A percentile compares a stretch with the other conserved stretches of the same genome.
Conservation (phyloP, 2,329 filamentous ascomycete species). For the Ceratocystis lukuohia region DNA sequence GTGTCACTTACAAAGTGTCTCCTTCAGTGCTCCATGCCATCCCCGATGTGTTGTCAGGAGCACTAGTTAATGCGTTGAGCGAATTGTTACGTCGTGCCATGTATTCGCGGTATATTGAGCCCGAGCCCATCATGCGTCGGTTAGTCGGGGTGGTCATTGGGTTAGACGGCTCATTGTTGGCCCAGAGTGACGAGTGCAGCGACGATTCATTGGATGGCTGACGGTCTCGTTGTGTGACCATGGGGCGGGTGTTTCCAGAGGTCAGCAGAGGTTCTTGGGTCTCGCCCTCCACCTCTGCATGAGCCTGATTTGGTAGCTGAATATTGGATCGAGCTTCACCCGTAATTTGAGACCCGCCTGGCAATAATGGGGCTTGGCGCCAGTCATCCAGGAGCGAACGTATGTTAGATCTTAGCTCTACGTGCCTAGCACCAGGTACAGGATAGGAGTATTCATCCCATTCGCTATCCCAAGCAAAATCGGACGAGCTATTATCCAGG, state of each 20-base stretch:
- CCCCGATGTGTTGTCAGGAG: constrained; percentile 46
- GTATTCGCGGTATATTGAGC: not conserved
- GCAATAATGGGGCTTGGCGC: not conserved
- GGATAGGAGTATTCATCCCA: not conserved
- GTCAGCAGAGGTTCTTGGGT: not conserved
- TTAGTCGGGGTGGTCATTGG: not conserved
- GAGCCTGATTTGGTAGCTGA: not conserved
- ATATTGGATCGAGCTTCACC: not conserved
- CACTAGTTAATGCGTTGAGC: constrained; percentile 26
- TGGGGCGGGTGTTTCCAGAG: not conserved
- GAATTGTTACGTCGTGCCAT: not conserved
- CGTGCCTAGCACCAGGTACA: not conserved
- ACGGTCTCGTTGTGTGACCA: too few species aligned
- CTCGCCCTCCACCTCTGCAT: not conserved
- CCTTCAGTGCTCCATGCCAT: constrained; percentile 51
- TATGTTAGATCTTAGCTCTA: too few species aligned
- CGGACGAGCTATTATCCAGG: not conserved
- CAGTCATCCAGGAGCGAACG: too few species aligned
- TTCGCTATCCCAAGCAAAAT: not conserved
- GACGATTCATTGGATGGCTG: too few species aligned
- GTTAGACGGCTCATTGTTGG: not conserved
- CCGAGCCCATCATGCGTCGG: not conserved
- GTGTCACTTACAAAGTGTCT: constrained; percentile 39
- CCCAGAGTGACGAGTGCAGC: too few species aligned
- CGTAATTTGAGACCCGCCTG: not conserved